Evolutionary conservation across 306 rosid species (phyloP), one percentile per base, ranked within the genome.

Genomic region (Clitoria ternatea): DNA sequence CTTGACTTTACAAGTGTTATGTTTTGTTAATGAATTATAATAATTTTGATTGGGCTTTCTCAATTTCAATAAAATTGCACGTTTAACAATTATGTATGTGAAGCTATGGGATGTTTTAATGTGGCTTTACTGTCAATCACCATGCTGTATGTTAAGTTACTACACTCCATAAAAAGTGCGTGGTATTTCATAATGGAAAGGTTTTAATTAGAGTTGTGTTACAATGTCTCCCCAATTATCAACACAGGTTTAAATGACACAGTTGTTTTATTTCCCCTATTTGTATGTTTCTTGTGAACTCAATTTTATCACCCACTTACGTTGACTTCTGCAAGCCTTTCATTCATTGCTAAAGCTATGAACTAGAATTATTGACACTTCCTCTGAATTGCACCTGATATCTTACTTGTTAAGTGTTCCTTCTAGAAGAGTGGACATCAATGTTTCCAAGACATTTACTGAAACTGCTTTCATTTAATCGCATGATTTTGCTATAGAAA

Each of bases 401-500:
- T 43, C 42, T n/a, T 24, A 14, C 8, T 65, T 17, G 2, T 63
- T 9, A 14, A 18, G 0, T 23, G 49, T 20, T 68, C n/a, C 18
- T 6, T 29, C 13, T 49, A 12, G 22, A 67, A 67, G 61, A 22
- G 19, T n/a, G 52, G 14, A 20, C 37, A 35, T 69, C 11, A 52
- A 22, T 22, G 26, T 20, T 35, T 33, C 48, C 22, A 20, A 29
- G 60, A 66, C 32, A 30, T 30, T 30, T 66, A 27, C 5, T 20
- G 45, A 19, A 47, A 6, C 14, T 29, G 48, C 27, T 67, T 66
- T 36, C 37, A 22, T 40, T 68, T 47, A 19, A 30, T 50, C 48
- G n/a, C 24, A 23, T 49, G 50, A 33, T 33, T 68, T n/a, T 68
- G 73, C 22, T 50, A 20, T 12, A 52, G 50, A 52, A 69, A 50